These are phyloP conservation scores for Xylaria curta DNA, from an alignment of 495 filamentous ascomycete genomes.

Conservation along the genomic window DNA sequence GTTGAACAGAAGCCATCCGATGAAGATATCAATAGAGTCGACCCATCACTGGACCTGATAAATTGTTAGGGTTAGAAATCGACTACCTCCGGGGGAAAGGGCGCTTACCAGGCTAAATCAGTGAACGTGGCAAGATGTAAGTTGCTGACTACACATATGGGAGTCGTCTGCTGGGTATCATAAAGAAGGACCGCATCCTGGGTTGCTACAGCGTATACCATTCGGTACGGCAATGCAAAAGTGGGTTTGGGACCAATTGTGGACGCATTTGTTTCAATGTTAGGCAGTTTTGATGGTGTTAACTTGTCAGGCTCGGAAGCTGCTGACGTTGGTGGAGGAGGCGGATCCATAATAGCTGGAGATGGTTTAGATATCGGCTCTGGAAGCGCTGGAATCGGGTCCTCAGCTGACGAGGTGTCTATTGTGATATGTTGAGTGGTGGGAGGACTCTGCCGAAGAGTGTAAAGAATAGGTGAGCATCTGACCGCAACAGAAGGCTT, in stretches of 20 bases:
- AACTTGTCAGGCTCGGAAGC: slow-evolving; percentile 52
- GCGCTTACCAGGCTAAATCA: slow-evolving; percentile 85
- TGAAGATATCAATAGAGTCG: slow-evolving; percentile 92
- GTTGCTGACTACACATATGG: slow-evolving; percentile 92
- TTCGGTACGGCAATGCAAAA: slow-evolving; percentile 88
- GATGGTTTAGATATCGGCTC: slow-evolving; percentile 74
- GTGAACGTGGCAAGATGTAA: slow-evolving; percentile 97
- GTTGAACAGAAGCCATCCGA: slow-evolving; percentile 98
- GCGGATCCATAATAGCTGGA: slow-evolving; percentile 79
- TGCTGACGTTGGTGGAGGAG: slow-evolving; percentile 64
- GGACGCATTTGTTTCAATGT: slow-evolving; percentile 58
- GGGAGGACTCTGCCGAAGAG: slow-evolving; percentile 69
- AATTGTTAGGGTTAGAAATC: slow-evolving; percentile 27
- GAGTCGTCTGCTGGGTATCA: slow-evolving; percentile 95
- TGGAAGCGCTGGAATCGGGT: slow-evolving; percentile 80
- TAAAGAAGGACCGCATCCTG: slow-evolving; percentile 96
- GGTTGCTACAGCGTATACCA: slow-evolving; percentile 96
- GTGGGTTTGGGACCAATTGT: slow-evolving; percentile 67
- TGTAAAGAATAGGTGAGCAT: slow-evolving; percentile 91
- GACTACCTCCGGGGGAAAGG: not conserved
- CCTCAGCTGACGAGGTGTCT: slow-evolving; percentile 88
- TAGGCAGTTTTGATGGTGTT: slow-evolving; percentile 52
- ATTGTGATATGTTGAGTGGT: slow-evolving; percentile 88
- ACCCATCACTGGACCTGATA: slow-evolving; percentile 88
- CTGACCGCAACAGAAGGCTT: slow-evolving; percentile 96